Percentiles rank a stretch among this genome's conserved stretches.
Conservation (phyloP, 192 early-diverging fungal species). For the Rhizophagus prolifer region DNA sequence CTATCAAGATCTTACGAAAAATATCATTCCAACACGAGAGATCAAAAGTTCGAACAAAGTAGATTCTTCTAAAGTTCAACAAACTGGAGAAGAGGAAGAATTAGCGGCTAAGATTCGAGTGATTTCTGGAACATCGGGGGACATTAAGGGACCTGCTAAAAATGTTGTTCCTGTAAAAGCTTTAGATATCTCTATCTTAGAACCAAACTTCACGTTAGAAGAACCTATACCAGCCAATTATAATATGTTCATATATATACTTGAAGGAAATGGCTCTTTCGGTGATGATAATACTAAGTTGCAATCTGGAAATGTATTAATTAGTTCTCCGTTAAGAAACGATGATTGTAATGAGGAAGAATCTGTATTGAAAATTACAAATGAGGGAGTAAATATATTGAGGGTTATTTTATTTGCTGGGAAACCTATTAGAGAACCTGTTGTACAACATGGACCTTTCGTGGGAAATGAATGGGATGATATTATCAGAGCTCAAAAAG, state of each 20-base stretch:
- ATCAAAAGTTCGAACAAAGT: background rate
- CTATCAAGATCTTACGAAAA: slow-evolving; percentile 41
- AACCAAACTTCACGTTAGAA: slow-evolving; percentile 27
- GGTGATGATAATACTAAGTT: slow-evolving; percentile 30
- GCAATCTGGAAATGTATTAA: slow-evolving; percentile 15
- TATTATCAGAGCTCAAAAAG: slow-evolving; percentile 33
- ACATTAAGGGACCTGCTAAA: slow-evolving; percentile 27
- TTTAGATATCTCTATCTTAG: slow-evolving; percentile 34
- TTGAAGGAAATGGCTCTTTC: slow-evolving; percentile 33
- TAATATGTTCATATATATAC: slow-evolving; percentile 36
- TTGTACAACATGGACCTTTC: slow-evolving; percentile 64
- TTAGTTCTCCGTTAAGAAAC: slow-evolving; percentile 29
- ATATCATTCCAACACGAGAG: slow-evolving; percentile 48
- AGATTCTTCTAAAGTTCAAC: too few species aligned
- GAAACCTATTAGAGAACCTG: slow-evolving; percentile 51
- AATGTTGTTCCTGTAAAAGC: slow-evolving; percentile 37
- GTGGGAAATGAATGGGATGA: slow-evolving; percentile 66
- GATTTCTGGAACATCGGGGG: slow-evolving; percentile 40
- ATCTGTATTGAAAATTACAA: slow-evolving; percentile 32
- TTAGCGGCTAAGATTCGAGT: slow-evolving; percentile 28
- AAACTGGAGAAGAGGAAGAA: slow-evolving; percentile 12
- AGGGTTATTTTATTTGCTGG: slow-evolving; percentile 47
- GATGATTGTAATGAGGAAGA: slow-evolving; percentile 32
- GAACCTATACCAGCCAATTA: slow-evolving; percentile 35
- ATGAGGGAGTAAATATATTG: slow-evolving; percentile 34